Percentiles rank a stretch among this genome's conserved stretches.
phyloP scores from a whole-genome alignment of 495 filamentous ascomycete species.

The Penicillium flavigenum region DNA sequence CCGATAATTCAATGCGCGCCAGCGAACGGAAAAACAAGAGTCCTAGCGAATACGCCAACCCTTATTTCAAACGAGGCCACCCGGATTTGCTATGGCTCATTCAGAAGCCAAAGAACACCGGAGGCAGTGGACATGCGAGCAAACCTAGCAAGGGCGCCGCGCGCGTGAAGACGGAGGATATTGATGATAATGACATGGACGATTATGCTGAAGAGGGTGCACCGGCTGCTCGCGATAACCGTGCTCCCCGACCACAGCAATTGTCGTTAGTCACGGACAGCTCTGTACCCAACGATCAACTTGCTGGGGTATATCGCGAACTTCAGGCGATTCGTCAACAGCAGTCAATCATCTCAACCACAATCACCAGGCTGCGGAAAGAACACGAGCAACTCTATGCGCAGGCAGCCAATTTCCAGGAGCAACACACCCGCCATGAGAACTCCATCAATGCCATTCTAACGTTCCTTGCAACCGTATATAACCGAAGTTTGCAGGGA shows the following conservation, averaged over 20 bases:
- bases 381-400: conserved; percentile 88
- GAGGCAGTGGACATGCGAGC: conserved; percentile 38
- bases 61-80: conserved; percentile 89
- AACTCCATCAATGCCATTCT: conserved; percentile 98
- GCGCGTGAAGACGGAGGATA: conserved; percentile 69
- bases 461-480: conserved; percentile 94
- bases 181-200: conserved; percentile 65
- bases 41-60: conserved; percentile 96
- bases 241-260: conserved; percentile 36
- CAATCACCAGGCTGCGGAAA: conserved; percentile 72
- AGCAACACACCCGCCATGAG: conserved; percentile 90
- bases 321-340: conserved; percentile 78
- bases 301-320: conserved; percentile 74
- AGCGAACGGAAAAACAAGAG: conserved; percentile 96
- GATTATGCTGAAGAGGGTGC: conserved; percentile 58
- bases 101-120: conserved; percentile 83
- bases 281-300: conserved; percentile 70
- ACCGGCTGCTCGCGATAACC: conserved; percentile 36
- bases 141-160: conserved; percentile 49
- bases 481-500: conserved; percentile 73
- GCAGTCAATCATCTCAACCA: conserved; percentile 76
- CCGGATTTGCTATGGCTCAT: conserved; percentile 97
- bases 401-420: conserved; percentile 86
- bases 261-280: conserved; percentile 43
- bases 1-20: conserved; percentile 95